Conservation (phyloP, 176 grass and related monocot species). For the Leersia perrieri region DNA sequence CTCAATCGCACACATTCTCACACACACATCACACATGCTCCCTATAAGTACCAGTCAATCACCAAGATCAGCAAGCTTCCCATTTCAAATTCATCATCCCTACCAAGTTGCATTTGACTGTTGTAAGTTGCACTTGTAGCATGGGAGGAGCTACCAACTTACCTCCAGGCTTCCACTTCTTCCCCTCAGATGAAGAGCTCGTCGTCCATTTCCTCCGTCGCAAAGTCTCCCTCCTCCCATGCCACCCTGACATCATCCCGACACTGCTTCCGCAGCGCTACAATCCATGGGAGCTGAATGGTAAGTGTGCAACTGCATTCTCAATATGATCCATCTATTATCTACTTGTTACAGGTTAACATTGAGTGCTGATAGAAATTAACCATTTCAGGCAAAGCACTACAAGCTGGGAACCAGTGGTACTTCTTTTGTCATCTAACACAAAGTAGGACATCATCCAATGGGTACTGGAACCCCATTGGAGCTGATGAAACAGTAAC, state of each 20-base stretch:
- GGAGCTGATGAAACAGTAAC: slow-evolving; percentile 48
- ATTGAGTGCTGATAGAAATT: background rate
- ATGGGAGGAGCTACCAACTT: slow-evolving; percentile 66
- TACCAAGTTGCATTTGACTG: background rate
- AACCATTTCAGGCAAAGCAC: slow-evolving; percentile 54
- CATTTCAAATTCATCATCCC: background rate
- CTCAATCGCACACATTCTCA: background rate
- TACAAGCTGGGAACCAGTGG: slow-evolving; percentile 63
- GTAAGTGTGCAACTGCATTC: slow-evolving; percentile 18
- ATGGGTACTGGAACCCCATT: slow-evolving; percentile 57
- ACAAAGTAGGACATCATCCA: slow-evolving; percentile 45
- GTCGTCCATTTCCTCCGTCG: slow-evolving; percentile 70
- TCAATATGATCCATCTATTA: background rate
- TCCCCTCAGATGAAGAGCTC: slow-evolving; percentile 82
- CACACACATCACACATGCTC: slow-evolving; percentile 2
- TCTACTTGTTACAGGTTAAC: background rate
- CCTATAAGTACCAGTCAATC: slow-evolving; percentile 28
- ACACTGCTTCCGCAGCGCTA: slow-evolving; percentile 43
- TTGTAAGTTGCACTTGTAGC: slow-evolving; percentile 3
- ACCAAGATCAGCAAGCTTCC: slow-evolving; percentile 22
- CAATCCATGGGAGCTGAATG: slow-evolving; percentile 80
- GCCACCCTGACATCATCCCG: slow-evolving; percentile 71
- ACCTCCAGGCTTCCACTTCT: slow-evolving; percentile 87
- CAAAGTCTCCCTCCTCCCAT: slow-evolving; percentile 59
- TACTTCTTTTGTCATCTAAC: slow-evolving; percentile 58